phyloP scores from a whole-genome alignment of 306 rosid genomes.

The Quercus alba region DNA sequence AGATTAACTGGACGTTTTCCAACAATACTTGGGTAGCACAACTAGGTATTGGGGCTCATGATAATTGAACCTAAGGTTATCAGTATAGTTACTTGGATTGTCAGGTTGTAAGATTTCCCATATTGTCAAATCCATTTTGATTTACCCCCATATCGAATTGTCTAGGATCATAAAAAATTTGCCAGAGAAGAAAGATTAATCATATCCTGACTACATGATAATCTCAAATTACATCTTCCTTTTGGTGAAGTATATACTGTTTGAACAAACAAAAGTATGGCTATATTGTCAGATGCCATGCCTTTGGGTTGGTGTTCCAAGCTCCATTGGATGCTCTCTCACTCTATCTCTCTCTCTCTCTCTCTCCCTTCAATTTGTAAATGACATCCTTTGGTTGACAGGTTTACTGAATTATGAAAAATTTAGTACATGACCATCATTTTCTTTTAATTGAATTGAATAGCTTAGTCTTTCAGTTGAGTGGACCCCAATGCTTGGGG shows the following conservation, averaged over 20 bases:
- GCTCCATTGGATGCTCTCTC: background rate
- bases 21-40: background rate
- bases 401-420: background rate
- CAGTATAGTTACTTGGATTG: background rate
- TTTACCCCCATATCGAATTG: background rate
- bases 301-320: background rate
- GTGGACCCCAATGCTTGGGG: no score
- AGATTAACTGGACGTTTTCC: background rate
- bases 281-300: background rate
- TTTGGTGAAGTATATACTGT: background rate
- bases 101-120: background rate
- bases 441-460: slow-evolving; percentile 12
- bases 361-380: background rate
- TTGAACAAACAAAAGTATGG: background rate
- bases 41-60: background rate
- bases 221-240: background rate
- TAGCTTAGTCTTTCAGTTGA: slow-evolving; percentile 9
- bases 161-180: background rate
- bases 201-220: background rate
- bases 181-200: background rate
- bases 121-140: background rate
- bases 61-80: background rate
- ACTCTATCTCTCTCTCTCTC: background rate
- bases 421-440: slow-evolving; percentile 2
- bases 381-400: background rate